Percentiles rank a stretch among this genome's conserved stretches.
These are phyloP conservation scores for Crataegus laevigata DNA, from an alignment of 306 rosid genomes.

Conservation along the genomic window DNA sequence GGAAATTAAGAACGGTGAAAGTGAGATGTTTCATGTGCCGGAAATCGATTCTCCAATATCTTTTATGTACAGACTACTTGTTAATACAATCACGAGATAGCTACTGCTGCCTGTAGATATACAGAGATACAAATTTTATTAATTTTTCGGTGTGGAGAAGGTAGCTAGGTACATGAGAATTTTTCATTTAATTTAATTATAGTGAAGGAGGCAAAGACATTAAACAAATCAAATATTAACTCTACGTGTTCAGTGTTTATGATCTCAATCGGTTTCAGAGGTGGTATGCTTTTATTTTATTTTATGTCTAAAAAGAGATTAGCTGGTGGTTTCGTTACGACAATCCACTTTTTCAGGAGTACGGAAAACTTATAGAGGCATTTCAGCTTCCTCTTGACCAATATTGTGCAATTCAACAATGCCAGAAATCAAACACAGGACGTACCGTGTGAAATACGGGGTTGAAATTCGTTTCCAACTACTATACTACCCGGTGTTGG, in stretches of 20 bases:
- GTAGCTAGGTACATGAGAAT: background rate
- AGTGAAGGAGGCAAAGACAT: background rate
- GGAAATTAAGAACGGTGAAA: background rate
- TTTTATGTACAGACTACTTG: slow-evolving; percentile 20
- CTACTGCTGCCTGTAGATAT: background rate
- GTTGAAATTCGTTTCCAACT: too few species aligned
- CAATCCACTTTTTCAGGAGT: too few species aligned
- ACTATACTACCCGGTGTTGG: too few species aligned
- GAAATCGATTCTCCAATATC: slow-evolving; percentile 4
- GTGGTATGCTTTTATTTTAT: too few species aligned
- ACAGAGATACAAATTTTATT: background rate
- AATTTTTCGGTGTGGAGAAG: background rate
- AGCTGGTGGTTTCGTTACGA: too few species aligned
- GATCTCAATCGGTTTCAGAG: slow-evolving; percentile 46
- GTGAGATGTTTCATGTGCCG: background rate
- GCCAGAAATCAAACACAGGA: too few species aligned
- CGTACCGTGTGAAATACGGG: too few species aligned
- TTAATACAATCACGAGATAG: slow-evolving; percentile 28
- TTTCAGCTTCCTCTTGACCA: too few species aligned
- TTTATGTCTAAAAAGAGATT: too few species aligned
- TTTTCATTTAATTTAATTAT: background rate
- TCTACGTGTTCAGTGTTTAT: slow-evolving; percentile 31
- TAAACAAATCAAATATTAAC: background rate
- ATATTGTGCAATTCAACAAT: too few species aligned
- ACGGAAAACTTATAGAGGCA: too few species aligned